Percentiles rank a stretch among this genome's conserved stretches.
Evolutionary conservation across 768 basidiomycete species (phyloP).

Genomic region (Clavulina sp.): DNA sequence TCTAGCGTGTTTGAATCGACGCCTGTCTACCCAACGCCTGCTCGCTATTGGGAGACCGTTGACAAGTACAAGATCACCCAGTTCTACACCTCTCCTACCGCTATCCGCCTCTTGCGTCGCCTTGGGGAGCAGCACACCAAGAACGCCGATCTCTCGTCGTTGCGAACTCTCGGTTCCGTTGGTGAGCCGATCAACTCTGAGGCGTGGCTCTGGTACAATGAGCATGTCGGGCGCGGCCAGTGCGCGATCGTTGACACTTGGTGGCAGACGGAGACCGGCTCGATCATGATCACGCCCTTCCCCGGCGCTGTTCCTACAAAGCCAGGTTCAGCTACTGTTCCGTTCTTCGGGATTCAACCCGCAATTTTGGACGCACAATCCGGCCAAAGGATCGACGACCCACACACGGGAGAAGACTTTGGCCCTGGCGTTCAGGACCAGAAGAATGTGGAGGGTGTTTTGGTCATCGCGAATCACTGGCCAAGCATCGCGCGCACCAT

Average conservation of each 20-base stretch:
- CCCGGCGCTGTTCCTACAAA: slow-evolving; percentile 93
- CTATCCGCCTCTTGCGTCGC: slow-evolving; percentile 79
- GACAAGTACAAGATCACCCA: slow-evolving; percentile 88
- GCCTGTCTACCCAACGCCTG: slow-evolving; percentile 88
- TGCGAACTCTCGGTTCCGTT: slow-evolving; percentile 82
- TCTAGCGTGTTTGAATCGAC: slow-evolving; percentile 80
- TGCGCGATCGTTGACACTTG: slow-evolving; percentile 91
- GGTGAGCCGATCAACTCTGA: slow-evolving; percentile 99
- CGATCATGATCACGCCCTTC: slow-evolving; percentile 86
- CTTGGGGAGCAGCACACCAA: slow-evolving; percentile 78
- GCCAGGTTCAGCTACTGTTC: slow-evolving; percentile 90
- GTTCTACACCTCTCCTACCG: slow-evolving; percentile 87
- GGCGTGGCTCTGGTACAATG: slow-evolving; percentile 98
- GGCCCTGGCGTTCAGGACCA: slow-evolving; percentile 44
- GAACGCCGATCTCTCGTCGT: slow-evolving; percentile 56
- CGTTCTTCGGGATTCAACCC: slow-evolving; percentile 90
- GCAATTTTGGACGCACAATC: slow-evolving; percentile 72
- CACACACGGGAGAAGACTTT: too few relatives aligned
- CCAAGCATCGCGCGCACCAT: slow-evolving; percentile 89
- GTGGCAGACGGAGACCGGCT: slow-evolving; percentile 98
- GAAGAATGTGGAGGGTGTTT: slow-evolving; percentile 48
- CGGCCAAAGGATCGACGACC: too few relatives aligned
- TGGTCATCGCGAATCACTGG: slow-evolving; percentile 78
- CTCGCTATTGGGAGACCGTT: slow-evolving; percentile 93
- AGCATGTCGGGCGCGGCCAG: slow-evolving; percentile 72